These are phyloP conservation scores for Colletotrichum phormii DNA, from an alignment of 2,329 filamentous ascomycete genomes.

Conservation along the genomic window DNA sequence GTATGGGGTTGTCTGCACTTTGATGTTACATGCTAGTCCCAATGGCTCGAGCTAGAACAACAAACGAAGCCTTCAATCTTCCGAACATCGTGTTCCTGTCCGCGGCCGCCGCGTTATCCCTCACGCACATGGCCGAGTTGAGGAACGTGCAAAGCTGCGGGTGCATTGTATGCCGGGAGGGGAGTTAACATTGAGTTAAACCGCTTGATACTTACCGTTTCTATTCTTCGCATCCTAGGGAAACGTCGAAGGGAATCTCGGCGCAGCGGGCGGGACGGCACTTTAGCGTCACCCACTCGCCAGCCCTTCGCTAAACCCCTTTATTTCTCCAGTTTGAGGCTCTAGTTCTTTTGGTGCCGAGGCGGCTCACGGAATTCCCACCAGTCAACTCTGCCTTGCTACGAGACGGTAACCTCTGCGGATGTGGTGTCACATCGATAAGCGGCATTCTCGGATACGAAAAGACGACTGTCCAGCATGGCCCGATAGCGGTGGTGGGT, in stretches of 20 bases:
- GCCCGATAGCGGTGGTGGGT: not conserved
- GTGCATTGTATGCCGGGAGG: not conserved
- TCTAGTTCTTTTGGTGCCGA: not conserved
- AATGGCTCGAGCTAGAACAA: not conserved
- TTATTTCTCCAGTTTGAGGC: not conserved
- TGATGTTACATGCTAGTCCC: too few species aligned
- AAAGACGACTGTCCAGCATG: not conserved
- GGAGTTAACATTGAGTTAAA: not conserved
- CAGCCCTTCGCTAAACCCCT: constrained; percentile 20
- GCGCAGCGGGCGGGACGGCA: constrained; percentile 4
- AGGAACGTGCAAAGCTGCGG: not conserved
- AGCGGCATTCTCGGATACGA: not conserved
- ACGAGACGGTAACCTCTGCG: not conserved
- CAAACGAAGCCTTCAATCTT: not conserved
- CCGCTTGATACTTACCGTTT: not conserved
- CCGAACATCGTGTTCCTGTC: not conserved
- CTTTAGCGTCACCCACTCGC: constrained; percentile 14
- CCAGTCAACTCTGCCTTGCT: not conserved
- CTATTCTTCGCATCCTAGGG: not conserved
- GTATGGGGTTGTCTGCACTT: not conserved
- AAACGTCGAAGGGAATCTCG: not conserved
- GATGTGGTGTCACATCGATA: not conserved
- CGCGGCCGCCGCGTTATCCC: too few species aligned
- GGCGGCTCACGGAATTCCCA: not conserved
- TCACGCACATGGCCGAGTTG: not conserved